A percentile compares a stretch with the other conserved stretches of the same genome.
These are phyloP conservation scores for Boletus rubroflammeus DNA, from an alignment of 768 basidiomycete genomes.

Conservation along the genomic window DNA sequence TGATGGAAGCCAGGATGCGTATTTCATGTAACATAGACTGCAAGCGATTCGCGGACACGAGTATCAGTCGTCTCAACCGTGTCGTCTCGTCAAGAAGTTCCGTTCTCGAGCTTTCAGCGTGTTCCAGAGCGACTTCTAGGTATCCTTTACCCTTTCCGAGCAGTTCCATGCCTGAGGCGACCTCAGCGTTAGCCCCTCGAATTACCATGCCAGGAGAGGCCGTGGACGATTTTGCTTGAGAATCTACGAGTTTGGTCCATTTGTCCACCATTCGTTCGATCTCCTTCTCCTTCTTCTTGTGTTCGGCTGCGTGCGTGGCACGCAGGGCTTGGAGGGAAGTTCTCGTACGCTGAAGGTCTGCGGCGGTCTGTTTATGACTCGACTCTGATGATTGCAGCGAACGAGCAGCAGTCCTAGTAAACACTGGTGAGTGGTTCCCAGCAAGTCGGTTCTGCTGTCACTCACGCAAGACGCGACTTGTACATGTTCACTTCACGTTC, in stretches of 20 bases:
- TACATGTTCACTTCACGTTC: conserved; percentile 75
- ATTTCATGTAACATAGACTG: conserved; percentile 52
- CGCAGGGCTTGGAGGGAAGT: conserved; percentile 66
- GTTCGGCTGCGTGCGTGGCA: conserved; percentile 61
- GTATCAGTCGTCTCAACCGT: conserved; percentile 53
- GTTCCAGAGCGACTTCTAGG: conserved; percentile 65
- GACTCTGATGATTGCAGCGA: conserved; percentile 56
- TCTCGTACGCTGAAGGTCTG: conserved; percentile 71
- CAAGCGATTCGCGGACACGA: conserved; percentile 64
- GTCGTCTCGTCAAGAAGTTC: conserved; percentile 64
- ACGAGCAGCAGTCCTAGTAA: conserved; percentile 47
- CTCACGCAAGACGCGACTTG: conserved; percentile 71
- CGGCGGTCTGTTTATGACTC: conserved; percentile 65
- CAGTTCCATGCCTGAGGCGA: conserved; percentile 42
- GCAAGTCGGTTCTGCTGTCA: conserved; percentile 12
- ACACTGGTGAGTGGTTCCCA: conserved; percentile 5
- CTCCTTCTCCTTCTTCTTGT: conserved; percentile 82
- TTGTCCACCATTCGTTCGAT: conserved; percentile 69
- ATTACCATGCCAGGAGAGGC: conserved; percentile 48
- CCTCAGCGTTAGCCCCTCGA: conserved; percentile 48
- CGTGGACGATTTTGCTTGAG: conserved; percentile 55
- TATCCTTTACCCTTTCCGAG: conserved; percentile 51
- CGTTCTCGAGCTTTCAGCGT: conserved; percentile 64
- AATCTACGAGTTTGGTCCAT: conserved; percentile 68
- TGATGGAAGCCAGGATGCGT: conserved; percentile 36